These are phyloP conservation scores for Colletotrichum coccodes DNA, from an alignment of 2,329 filamentous ascomycete species.

Conservation along the genomic window DNA sequence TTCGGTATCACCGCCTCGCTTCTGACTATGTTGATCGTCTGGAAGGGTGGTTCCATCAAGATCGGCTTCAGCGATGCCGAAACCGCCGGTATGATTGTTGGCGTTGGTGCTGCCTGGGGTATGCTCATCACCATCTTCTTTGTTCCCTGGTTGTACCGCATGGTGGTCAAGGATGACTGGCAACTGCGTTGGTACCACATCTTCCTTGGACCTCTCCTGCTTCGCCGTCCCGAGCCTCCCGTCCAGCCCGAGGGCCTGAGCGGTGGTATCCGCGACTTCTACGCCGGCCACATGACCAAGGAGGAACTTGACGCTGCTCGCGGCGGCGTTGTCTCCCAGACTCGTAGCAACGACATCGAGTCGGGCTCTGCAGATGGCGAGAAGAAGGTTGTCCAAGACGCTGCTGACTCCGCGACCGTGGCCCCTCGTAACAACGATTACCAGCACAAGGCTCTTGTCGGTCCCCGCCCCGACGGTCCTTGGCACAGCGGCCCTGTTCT, in stretches of 20 bases:
- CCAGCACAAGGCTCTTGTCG: slow-evolving; percentile 39
- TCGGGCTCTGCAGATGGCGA: slow-evolving; percentile 36
- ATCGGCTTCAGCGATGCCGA: slow-evolving; percentile 38
- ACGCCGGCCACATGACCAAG: slow-evolving; percentile 58
- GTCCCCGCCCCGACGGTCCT: slow-evolving; percentile 45
- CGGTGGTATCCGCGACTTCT: slow-evolving; percentile 56
- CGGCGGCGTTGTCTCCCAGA: slow-evolving; percentile 30
- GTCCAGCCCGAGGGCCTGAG: slow-evolving; percentile 47
- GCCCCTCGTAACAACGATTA: not conserved
- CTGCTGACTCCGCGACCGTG: slow-evolving; percentile 27
- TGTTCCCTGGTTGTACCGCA: slow-evolving; percentile 63
- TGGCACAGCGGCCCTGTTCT: slow-evolving; percentile 51
- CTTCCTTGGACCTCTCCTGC: slow-evolving; percentile 58
- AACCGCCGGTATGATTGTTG: slow-evolving; percentile 59
- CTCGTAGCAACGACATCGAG: slow-evolving; percentile 37
- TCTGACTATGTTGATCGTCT: slow-evolving; percentile 34
- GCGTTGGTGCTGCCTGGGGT: slow-evolving; percentile 56
- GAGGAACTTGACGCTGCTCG: slow-evolving; percentile 54
- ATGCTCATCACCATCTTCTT: slow-evolving; percentile 58
- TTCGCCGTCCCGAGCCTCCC: slow-evolving; percentile 47
- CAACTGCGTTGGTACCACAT: slow-evolving; percentile 63
- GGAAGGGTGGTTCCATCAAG: slow-evolving; percentile 35
- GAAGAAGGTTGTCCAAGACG: slow-evolving; percentile 43
- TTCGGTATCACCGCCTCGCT: slow-evolving; percentile 61
- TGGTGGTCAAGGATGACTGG: slow-evolving; percentile 66